A percentile compares a stretch with the other conserved stretches of the same genome.
Conservation (phyloP, 2,329 filamentous ascomycete genomes). For the Fonsecaea pedrosoi region DNA sequence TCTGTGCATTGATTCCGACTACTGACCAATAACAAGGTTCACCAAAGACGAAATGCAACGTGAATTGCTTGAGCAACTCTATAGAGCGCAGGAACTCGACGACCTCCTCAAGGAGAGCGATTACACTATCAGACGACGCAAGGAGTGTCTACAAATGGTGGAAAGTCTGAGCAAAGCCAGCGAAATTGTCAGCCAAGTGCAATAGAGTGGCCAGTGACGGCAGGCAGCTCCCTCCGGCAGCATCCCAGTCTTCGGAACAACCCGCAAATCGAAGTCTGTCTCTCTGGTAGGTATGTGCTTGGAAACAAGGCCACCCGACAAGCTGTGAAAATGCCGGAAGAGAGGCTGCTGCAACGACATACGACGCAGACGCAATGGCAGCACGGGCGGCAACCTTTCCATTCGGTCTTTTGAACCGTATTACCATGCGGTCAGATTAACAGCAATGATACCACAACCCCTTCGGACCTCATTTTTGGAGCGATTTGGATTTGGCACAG, state of each 20-base stretch:
- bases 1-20: slow-evolving; percentile 6
- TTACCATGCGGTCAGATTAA: slow-evolving; percentile 2
- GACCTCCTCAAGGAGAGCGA: slow-evolving; percentile 97
- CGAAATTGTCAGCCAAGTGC: slow-evolving; percentile 89
- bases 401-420: slow-evolving; percentile 1
- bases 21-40: slow-evolving; percentile 61
- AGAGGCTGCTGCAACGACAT: background rate
- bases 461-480: slow-evolving; percentile 4
- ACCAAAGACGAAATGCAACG: slow-evolving; percentile 99
- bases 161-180: slow-evolving; percentile 87
- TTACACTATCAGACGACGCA: slow-evolving; percentile 90
- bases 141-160: slow-evolving; percentile 99
- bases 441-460: slow-evolving; percentile 23
- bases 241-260: background rate
- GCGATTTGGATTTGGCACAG: slow-evolving; percentile 19
- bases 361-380: background rate
- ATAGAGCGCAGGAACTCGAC: slow-evolving; percentile 86
- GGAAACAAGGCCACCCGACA: background rate
- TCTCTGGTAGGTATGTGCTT: background rate
- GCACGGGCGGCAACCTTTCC: slow-evolving; percentile 6
- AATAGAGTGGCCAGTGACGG: slow-evolving; percentile 47
- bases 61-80: slow-evolving; percentile 97
- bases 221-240: background rate
- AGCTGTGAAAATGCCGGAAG: background rate
- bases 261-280: background rate